phyloP scores from a whole-genome alignment of 768 basidiomycete species.

The Clitopilus hobsonii region DNA sequence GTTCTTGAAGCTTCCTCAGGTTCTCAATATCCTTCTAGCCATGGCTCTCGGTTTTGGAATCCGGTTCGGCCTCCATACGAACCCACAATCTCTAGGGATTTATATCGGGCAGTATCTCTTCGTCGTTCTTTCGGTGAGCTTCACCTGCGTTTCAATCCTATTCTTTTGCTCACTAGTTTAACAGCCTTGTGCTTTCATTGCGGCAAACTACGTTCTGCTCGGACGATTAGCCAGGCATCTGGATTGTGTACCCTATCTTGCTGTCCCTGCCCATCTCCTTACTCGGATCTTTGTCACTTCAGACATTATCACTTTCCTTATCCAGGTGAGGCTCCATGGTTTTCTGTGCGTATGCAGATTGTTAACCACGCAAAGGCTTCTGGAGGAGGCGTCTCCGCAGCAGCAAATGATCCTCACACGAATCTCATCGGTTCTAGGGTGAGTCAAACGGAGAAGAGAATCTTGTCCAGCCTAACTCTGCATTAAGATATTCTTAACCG shows the following conservation, averaged over 20 bases:
- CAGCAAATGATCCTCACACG: conserved; percentile 24
- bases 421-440: conserved; percentile 31
- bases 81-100: conserved; percentile 47
- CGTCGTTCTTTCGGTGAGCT: conserved; percentile 52
- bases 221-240: conserved; percentile 54
- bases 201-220: conserved; percentile 62
- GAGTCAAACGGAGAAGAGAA: conserved; percentile 10
- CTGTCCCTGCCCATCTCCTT: conserved; percentile 43
- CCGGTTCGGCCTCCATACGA: conserved; percentile 49
- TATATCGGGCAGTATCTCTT: conserved; percentile 58
- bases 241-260: conserved; percentile 38
- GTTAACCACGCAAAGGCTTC: no score
- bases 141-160: neutral
- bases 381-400: conserved; percentile 43
- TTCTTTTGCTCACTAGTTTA: neutral
- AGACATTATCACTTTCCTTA: conserved; percentile 62
- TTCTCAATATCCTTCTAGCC: conserved; percentile 26
- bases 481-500: conserved; percentile 50
- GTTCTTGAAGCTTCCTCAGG: neutral
- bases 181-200: conserved; percentile 73
- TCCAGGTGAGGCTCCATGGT: conserved; percentile 39
- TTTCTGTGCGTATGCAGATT: no score
- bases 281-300: conserved; percentile 56
- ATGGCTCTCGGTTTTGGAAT: conserved; percentile 52
- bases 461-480: conserved; percentile 3